These are phyloP conservation scores for Macrocystidia cucumis DNA, from an alignment of 1,284 basidiomycete genomes.

Conservation along the genomic window DNA sequence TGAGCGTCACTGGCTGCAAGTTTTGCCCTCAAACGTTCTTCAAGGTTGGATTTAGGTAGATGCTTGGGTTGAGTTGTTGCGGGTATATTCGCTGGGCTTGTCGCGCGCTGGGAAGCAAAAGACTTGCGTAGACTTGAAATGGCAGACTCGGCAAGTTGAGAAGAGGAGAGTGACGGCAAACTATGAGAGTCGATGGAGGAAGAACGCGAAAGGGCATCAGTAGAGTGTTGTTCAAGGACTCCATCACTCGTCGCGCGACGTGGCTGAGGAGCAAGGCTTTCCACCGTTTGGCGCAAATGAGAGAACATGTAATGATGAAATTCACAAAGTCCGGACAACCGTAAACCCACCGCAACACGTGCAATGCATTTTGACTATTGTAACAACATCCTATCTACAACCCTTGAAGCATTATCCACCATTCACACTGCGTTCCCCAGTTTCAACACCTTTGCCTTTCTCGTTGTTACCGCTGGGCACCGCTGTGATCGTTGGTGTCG, in stretches of 20 bases:
- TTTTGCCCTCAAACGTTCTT: constrained; percentile 62
- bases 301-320: constrained; percentile 70
- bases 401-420: not conserved
- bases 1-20: constrained; percentile 51
- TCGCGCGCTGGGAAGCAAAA: constrained; percentile 42
- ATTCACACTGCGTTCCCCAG: constrained; percentile 4
- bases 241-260: constrained; percentile 27
- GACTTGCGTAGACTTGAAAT: constrained; percentile 55
- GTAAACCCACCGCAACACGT: too few species aligned
- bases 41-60: constrained; percentile 47
- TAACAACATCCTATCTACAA: too few species aligned
- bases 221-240: constrained; percentile 17
- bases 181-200: constrained; percentile 27
- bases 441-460: constrained; percentile 40
- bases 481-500: constrained; percentile 78
- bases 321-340: too few species aligned
- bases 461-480: constrained; percentile 18
- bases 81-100: constrained; percentile 24
- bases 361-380: too few species aligned
- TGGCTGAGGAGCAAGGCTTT: constrained; percentile 40
- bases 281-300: constrained; percentile 54
- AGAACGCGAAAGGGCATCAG: constrained; percentile 23
- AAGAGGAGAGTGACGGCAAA: constrained; percentile 30
- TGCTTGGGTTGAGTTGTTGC: constrained; percentile 15
- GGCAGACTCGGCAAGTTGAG: constrained; percentile 50